phyloP scores from a whole-genome alignment of 768 basidiomycete species.

The Porphyrellus cyaneotinctus region DNA sequence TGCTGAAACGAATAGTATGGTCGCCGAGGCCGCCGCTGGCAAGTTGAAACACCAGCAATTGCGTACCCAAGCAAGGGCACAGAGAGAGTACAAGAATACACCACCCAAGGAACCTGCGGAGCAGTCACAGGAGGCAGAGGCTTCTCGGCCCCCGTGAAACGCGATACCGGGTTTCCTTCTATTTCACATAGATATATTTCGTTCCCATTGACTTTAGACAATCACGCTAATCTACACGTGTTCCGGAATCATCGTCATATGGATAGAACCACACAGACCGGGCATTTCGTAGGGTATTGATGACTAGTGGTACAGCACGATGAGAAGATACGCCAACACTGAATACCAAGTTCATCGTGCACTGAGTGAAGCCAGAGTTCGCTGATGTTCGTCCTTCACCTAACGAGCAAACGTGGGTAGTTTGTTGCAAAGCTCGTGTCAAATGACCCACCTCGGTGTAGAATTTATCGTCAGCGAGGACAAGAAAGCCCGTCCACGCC shows the following conservation, averaged over 20 bases:
- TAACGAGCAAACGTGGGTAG: slow-evolving; percentile 4
- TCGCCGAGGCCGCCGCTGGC: slow-evolving; percentile 77
- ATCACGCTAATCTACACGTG: slow-evolving; percentile 21
- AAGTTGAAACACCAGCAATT: slow-evolving; percentile 55
- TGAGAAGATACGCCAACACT: not conserved
- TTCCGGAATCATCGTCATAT: slow-evolving; percentile 9
- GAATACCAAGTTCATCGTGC: slow-evolving; percentile 1
- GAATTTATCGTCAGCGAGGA: slow-evolving; percentile 57
- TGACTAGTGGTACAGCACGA: slow-evolving; percentile 15
- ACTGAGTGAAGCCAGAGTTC: slow-evolving; percentile 2
- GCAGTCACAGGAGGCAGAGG: slow-evolving; percentile 17
- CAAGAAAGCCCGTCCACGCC: slow-evolving; percentile 57
- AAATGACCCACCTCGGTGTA: slow-evolving; percentile 42
- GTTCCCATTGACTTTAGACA: slow-evolving; percentile 14
- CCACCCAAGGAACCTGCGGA: slow-evolving; percentile 33
- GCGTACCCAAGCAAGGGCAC: slow-evolving; percentile 25
- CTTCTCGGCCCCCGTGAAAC: slow-evolving; percentile 14
- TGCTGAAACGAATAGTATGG: slow-evolving; percentile 52
- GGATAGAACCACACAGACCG: slow-evolving; percentile 12
- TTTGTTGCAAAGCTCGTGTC: not conserved
- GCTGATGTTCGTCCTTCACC: slow-evolving; percentile 26
- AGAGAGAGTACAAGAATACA: slow-evolving; percentile 38
- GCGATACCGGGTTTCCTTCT: slow-evolving; percentile 3
- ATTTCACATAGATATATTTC: slow-evolving; percentile 20
- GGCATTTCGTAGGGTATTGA: slow-evolving; percentile 10